Evolutionary conservation across 495 filamentous ascomycete genomes (phyloP), one percentile per base, ranked within the genome.

Genomic region (Aspergillus egyptiacus): DNA sequence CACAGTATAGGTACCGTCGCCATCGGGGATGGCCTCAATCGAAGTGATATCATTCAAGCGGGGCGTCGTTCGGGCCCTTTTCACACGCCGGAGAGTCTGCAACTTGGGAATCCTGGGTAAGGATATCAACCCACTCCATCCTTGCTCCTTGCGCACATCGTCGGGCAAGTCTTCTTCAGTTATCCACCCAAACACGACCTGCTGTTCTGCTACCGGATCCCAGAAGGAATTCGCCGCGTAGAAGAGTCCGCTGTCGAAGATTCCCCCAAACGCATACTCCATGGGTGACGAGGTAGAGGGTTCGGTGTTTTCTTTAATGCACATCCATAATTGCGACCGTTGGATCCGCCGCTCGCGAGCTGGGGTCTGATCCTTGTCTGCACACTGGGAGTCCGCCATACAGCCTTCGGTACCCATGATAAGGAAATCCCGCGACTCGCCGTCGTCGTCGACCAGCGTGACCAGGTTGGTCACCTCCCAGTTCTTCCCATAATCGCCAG

Each of bases 401-500:
- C 42, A 46, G 2, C 42, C 42, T 14, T 46, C 42, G 1, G 31
- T 24, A 0, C 42, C 42, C 42, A 46, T 46, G 31, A 46, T 35
- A n/a, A 35, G 30, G n/a, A 46, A 46, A 27, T 52, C 18, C 34
- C 74, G 70, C 3, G 57, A 56, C 3, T 56, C 39, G 6, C 64
- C 62, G 3, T 66, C 68, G n/a, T 61, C 54, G 6, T 63, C 57
- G 5, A 53, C 40, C 14, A 81, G 58, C 0, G 70, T 70, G 39
- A 73, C 69, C 43, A 77, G 67, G 23, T 74, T 77, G 6, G 64
- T 64, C n/a, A 80, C 75, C 56, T 82, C 78, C 62, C 79, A 81
- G 57, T 81, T 82, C 40, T 71, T 74, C 0, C 72, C 76, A 31
- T 74, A 69, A n/a, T 71, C 66, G 3, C 75, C 74, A 0, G 75